Evolutionary conservation across 495 filamentous ascomycete species (phyloP).

Genomic region (Tuber aestivum): DNA sequence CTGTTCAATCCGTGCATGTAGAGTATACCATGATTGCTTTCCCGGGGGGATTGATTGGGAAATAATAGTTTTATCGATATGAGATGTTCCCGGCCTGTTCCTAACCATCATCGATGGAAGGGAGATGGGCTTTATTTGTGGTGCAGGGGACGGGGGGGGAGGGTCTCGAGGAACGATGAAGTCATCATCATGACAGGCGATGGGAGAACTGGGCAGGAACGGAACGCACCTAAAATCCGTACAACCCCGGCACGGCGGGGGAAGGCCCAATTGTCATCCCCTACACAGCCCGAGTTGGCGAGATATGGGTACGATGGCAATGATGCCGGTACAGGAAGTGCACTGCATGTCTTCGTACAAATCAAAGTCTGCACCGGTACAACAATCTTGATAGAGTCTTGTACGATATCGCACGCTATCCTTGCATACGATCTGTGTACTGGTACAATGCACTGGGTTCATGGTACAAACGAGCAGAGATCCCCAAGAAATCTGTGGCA

Average conservation of each 20-base stretch:
- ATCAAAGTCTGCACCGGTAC: background rate
- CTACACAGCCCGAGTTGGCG: background rate
- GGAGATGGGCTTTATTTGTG: slow-evolving; percentile 8
- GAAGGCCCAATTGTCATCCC: background rate
- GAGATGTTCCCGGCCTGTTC: slow-evolving; percentile 18
- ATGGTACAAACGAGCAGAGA: background rate
- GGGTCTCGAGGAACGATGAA: slow-evolving; percentile 28
- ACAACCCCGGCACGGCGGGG: background rate
- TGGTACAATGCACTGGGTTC: background rate
- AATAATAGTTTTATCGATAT: background rate
- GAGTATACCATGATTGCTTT: background rate
- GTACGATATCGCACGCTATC: background rate
- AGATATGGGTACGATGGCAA: background rate
- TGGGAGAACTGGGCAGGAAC: background rate
- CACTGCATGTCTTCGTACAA: background rate
- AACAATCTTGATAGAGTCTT: background rate
- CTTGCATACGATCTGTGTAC: background rate
- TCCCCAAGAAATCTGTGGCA: background rate
- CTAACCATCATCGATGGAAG: slow-evolving; percentile 22
- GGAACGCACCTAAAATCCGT: background rate
- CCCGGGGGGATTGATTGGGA: slow-evolving; percentile 31
- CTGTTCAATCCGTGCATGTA: background rate
- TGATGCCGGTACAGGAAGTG: background rate
- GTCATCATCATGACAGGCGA: slow-evolving; percentile 24
- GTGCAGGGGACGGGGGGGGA: slow-evolving; percentile 5